phyloP scores from a whole-genome alignment of 2,329 filamentous ascomycete species.

The Talaromyces sp. region DNA sequence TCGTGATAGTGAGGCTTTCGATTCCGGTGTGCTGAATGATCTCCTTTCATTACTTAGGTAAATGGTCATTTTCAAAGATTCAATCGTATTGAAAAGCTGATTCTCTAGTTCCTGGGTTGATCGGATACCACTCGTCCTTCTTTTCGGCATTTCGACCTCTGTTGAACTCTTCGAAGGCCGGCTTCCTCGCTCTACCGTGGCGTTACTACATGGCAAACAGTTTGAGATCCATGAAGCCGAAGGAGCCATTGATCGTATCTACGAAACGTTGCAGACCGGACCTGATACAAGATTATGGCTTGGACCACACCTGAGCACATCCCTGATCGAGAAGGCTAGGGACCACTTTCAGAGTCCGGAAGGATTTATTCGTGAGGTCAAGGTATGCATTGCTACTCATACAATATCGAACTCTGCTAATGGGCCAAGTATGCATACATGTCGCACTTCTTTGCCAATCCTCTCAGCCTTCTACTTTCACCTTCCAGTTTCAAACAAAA shows the following conservation, averaged over 20 bases:
- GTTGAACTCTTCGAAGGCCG: slow-evolving; percentile 59
- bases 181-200: slow-evolving; percentile 52
- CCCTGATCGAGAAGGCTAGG: slow-evolving; percentile 54
- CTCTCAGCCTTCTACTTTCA: slow-evolving; percentile 51
- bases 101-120: slow-evolving; percentile 55
- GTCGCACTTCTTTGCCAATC: slow-evolving; percentile 62
- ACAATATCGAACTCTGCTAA: background rate
- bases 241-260: slow-evolving; percentile 44
- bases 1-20: slow-evolving; percentile 48
- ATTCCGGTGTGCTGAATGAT: slow-evolving; percentile 43
- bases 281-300: slow-evolving; percentile 46
- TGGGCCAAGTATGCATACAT: slow-evolving; percentile 56
- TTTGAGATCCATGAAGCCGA: slow-evolving; percentile 53
- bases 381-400: slow-evolving; percentile 33
- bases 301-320: slow-evolving; percentile 51
- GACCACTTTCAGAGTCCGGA: slow-evolving; percentile 60
- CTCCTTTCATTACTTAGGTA: slow-evolving; percentile 48
- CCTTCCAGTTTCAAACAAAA: slow-evolving; percentile 25
- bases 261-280: slow-evolving; percentile 36
- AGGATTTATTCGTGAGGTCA: slow-evolving; percentile 51
- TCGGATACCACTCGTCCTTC: slow-evolving; percentile 57
- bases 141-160: slow-evolving; percentile 62
- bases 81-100: background rate
- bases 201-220: slow-evolving; percentile 51
- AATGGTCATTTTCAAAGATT: slow-evolving; percentile 17